phyloP scores from a whole-genome alignment of 1,284 basidiomycete species.

The Cryptococcus sp. region DNA sequence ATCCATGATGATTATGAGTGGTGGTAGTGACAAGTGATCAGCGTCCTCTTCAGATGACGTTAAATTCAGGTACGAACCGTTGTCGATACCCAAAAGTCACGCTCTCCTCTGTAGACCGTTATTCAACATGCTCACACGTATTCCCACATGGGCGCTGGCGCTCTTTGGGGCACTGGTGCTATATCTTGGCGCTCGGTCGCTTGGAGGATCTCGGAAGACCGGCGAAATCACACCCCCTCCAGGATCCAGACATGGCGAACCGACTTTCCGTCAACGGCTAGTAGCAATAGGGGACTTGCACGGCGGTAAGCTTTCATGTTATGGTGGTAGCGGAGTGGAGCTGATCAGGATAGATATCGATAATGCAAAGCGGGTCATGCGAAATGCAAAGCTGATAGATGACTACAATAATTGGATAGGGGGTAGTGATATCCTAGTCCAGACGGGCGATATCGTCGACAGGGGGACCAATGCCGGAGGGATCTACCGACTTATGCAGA shows the following conservation, averaged over 20 bases:
- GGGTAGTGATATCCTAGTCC: conserved; percentile 73
- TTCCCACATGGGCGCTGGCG: no score
- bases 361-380: conserved; percentile 54
- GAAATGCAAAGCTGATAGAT: conserved; percentile 65
- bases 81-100: no score
- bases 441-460: conserved; percentile 92
- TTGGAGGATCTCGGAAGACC: no score
- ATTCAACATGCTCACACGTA: no score
- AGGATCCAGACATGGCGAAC: neutral
- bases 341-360: conserved; percentile 11
- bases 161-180: no score
- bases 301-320: conserved; percentile 53
- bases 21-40: no score
- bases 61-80: no score
- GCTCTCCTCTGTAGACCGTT: no score
- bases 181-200: no score
- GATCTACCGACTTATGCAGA: conserved; percentile 75
- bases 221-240: neutral
- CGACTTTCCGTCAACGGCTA: conserved; percentile 34
- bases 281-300: conserved; percentile 79
- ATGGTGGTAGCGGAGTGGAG: no score
- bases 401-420: conserved; percentile 71
- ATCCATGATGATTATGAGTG: no score
- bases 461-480: conserved; percentile 82
- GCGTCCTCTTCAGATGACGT: no score